Base-by-base conservation (phyloP, 148 eudicot genomes). In the Arbutus unedo region DNA sequence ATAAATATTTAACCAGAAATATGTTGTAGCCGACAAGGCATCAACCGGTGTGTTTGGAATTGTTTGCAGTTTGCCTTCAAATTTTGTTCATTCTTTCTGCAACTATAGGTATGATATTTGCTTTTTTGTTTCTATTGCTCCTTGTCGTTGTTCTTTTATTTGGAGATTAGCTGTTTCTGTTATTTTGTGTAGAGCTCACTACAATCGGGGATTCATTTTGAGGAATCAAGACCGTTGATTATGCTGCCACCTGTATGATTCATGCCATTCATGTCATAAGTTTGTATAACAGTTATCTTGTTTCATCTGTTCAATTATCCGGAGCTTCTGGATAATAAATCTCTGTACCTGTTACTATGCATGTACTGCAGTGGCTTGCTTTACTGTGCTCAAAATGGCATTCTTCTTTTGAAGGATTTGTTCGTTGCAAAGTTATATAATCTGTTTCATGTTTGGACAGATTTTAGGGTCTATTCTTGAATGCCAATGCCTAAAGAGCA, bases 381-480 rank as follows among this genome's bases (percentile, higher is more conserved):
- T 79, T 25, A 21, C 6, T 3, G 44, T 1, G 72, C 6, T 62
- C 11, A 48, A 21, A 19, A 15, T 19, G 47, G 73, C n/a, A 62
- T 18, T 45, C 43, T 47, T 59, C n/a, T 47, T 62, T 18, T 4
- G 14, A 76, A 76, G 79, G 44, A n/a, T 44, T 79, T 45, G 44
- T 59, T 45, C 59, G 64, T 53, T 53, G 41, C 19, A 13, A 16
- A 41, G 48, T n/a, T 38, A 8, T 6, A 54, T 54, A 41, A 49
- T 51, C 78, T 78, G 31, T 57, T 78, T 19, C 53, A 1, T 10
- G 43, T 55, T 45, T 62, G 10, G 38, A 43, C 13, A 59, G 59
- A 47, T n/a, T 79, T 79, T 57, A 45, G 71, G 49, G 21, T 73
- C 10, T 25, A 48, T 64, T 25, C n/a, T 79, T 23, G 74, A 64